These are phyloP conservation scores for Eutrema heterophyllum DNA, from an alignment of 345 rosid species.

Conservation along the genomic window DNA sequence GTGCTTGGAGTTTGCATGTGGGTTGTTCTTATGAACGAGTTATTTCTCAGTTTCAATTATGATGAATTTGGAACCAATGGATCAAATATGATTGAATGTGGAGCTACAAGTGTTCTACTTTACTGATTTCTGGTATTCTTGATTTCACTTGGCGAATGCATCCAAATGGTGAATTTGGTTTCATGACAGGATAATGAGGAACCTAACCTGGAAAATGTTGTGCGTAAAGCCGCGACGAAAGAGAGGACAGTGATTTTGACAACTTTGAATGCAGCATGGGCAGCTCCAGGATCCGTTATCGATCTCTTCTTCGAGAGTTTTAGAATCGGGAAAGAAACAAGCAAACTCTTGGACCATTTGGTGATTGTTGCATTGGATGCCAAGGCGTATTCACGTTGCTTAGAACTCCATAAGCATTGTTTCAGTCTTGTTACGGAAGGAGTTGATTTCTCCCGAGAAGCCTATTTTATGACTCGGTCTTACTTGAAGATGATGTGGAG, in stretches of 20 bases:
- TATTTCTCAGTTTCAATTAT: neutral
- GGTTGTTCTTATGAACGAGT: neutral
- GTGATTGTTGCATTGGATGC: slow-evolving; percentile 74
- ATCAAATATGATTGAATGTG: neutral
- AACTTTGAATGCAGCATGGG: slow-evolving; percentile 80
- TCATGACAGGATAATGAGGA: slow-evolving; percentile 14
- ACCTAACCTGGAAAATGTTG: slow-evolving; percentile 46
- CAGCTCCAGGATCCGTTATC: slow-evolving; percentile 50
- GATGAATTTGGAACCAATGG: neutral
- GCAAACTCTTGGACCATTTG: slow-evolving; percentile 54
- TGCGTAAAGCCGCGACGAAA: slow-evolving; percentile 51
- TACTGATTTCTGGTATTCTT: neutral
- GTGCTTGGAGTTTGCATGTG: neutral
- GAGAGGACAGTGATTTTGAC: slow-evolving; percentile 66
- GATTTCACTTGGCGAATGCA: neutral
- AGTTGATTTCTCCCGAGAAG: slow-evolving; percentile 62
- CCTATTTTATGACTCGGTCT: slow-evolving; percentile 69
- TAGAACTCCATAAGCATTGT: slow-evolving; percentile 54
- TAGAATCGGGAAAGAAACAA: slow-evolving; percentile 50
- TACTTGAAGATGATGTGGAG: slow-evolving; percentile 93
- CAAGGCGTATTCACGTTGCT: slow-evolving; percentile 56
- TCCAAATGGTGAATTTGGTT: neutral
- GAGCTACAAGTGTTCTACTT: neutral
- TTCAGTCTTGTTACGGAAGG: slow-evolving; percentile 60
- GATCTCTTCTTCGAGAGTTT: slow-evolving; percentile 83